A percentile compares a stretch with the other conserved stretches of the same genome.
phyloP scores from a whole-genome alignment of 495 filamentous ascomycete genomes.

The Podospora pseudocomata region DNA sequence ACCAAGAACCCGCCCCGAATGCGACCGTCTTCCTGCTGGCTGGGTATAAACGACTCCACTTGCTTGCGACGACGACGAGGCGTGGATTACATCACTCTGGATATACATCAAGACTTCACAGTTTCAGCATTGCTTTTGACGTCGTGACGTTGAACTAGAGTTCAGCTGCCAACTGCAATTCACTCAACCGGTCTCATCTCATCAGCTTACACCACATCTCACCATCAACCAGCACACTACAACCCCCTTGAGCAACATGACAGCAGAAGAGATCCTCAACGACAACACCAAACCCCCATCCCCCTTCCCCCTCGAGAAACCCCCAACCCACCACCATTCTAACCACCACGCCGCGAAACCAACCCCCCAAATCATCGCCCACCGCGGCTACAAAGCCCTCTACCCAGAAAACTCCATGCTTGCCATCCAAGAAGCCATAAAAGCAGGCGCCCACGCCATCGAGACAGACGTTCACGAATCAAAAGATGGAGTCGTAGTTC shows the following conservation, averaged over 20 bases:
- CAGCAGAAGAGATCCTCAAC: not conserved
- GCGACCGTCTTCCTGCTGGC: not conserved
- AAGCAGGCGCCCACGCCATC: slow-evolving; percentile 71
- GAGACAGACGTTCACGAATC: slow-evolving; percentile 87
- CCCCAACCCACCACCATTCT: not conserved
- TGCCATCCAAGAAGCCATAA: slow-evolving; percentile 69
- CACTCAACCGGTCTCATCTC: not conserved
- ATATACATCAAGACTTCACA: not conserved
- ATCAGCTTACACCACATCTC: not conserved
- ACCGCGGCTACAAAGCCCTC: slow-evolving; percentile 75
- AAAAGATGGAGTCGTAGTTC: slow-evolving; percentile 76
- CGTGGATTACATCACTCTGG: not conserved
- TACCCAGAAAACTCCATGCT: slow-evolving; percentile 84
- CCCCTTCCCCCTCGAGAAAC: not conserved
- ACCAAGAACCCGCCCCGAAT: not conserved
- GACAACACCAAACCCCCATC: not conserved
- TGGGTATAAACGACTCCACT: not conserved
- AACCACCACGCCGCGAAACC: not conserved
- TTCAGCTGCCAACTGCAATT: not conserved
- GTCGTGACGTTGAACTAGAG: not conserved
- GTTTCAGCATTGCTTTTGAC: too few relatives aligned
- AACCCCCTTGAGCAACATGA: not conserved
- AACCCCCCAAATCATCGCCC: slow-evolving; percentile 72
- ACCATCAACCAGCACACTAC: not conserved
- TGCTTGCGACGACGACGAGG: not conserved